Evolutionary conservation across 2,329 filamentous ascomycete species (phyloP), one percentile per base, ranked within the genome.

Genomic region (Cercospora sp.): DNA sequence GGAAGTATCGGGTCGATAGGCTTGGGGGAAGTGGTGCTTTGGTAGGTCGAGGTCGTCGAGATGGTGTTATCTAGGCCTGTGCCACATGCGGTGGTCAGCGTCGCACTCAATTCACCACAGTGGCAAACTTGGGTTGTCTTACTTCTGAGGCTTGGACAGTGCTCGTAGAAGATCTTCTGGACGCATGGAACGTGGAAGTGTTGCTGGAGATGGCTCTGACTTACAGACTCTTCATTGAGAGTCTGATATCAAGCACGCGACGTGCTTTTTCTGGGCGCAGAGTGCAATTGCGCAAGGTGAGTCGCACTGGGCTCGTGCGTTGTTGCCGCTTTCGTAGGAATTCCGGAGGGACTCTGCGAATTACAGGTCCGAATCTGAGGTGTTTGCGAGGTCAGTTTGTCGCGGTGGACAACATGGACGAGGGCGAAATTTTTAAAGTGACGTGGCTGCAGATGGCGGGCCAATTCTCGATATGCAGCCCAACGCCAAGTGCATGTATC

Each of bases 131-230:
- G 74, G 26, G 12, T 10, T 24, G 65, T 64, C 91, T 80, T 84
- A 97, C 93, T 97, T 97, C 82, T 92, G 92, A 80, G 93, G 93
- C 86, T 95, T 95, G 80, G 92, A 96, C 77, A 97, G 89, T 85
- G 96, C 95, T 84, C 93, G 91, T 80, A 97, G 88, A 79, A 96
- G 89, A 83, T 96, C 92, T 84, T 90, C 91, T 82, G 87, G 90
- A 91, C 89, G 94, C 93, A 97, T 97, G 69, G 90, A 89, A 55
- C 40, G 63, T 57, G 53, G 26, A 26, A 28, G 66, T 32, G 21
- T 55, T 32, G 53, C 53, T 58, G 53, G 18, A 43, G 61, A 51
- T 40, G 18, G 21, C 59, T 61, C 37, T 18, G 37, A 10, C 43
- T 63, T 24, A 63, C 61, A 59, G 68, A 51, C 65, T 69, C 68